These are phyloP conservation scores for Pseudocercospora vitis DNA, from an alignment of 2,329 filamentous ascomycete species.

Conservation along the genomic window DNA sequence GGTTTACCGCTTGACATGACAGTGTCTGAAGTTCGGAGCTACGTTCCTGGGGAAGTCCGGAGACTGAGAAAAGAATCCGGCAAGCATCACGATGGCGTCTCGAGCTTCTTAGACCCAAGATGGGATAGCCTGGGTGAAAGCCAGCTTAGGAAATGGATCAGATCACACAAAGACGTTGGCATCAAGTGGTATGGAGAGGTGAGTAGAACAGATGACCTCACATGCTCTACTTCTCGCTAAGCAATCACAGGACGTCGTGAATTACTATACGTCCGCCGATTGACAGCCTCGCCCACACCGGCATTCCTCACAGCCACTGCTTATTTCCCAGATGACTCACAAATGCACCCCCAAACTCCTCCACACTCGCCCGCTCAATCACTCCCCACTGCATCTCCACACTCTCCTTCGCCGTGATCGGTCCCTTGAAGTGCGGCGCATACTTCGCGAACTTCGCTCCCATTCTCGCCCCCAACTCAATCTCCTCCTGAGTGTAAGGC, in stretches of 20 bases:
- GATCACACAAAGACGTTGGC: constrained; percentile 39
- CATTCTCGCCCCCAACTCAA: constrained; percentile 33
- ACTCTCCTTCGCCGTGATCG: constrained; percentile 30
- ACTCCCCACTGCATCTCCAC: constrained; percentile 36
- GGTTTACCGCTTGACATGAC: constrained; percentile 40
- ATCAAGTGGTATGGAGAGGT: constrained; percentile 40
- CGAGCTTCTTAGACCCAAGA: constrained; percentile 34
- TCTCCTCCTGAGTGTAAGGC: constrained; percentile 26
- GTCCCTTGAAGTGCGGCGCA: constrained; percentile 34
- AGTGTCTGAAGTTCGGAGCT: constrained; percentile 44
- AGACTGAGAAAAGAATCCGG: constrained; percentile 21
- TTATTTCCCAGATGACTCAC: constrained; percentile 57
- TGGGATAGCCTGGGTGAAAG: constrained; percentile 42
- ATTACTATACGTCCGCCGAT: constrained; percentile 27
- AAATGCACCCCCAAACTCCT: constrained; percentile 51
- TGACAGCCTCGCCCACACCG: neutral
- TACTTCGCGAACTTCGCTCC: constrained; percentile 39
- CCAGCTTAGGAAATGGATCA: constrained; percentile 40
- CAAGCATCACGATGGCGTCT: constrained; percentile 19
- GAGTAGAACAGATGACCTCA: neutral
- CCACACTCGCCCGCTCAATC: constrained; percentile 45
- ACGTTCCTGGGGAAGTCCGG: constrained; percentile 33
- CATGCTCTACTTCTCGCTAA: too few species aligned
- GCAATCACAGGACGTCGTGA: constrained; percentile 26
- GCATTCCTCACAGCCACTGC: constrained; percentile 28